Evolutionary conservation across 805 yeast species (phyloP).

Genomic region (Yamadazyma sp.): DNA sequence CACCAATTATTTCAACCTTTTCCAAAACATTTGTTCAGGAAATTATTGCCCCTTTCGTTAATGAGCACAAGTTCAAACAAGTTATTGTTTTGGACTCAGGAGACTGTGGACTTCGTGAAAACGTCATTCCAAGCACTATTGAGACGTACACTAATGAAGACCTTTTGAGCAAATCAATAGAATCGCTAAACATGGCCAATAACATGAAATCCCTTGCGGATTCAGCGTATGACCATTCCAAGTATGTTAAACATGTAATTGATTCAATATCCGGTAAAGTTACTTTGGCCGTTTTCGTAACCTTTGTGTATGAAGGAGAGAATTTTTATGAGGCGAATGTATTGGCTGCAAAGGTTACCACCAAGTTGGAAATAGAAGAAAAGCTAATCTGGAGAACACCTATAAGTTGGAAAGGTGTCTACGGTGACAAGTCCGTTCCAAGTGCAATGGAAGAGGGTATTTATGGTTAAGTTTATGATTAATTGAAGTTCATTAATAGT

Average conservation of each 20-base stretch:
- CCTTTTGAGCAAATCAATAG: constrained; percentile 30
- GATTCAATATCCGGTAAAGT: constrained; percentile 9
- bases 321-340: constrained; percentile 68
- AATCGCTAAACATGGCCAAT: constrained; percentile 24
- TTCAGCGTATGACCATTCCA: constrained; percentile 11
- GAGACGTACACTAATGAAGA: constrained; percentile 31
- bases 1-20: constrained; percentile 77
- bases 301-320: constrained; percentile 87
- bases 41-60: constrained; percentile 51
- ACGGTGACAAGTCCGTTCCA: constrained; percentile 72
- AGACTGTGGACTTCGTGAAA: constrained; percentile 55
- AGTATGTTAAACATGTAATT: constrained; percentile 13
- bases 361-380: constrained; percentile 15
- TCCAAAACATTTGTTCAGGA: constrained; percentile 50
- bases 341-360: constrained; percentile 42
- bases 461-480: constrained; percentile 43
- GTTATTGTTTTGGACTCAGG: constrained; percentile 69
- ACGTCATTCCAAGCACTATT: constrained; percentile 21
- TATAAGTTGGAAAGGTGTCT: constrained; percentile 79
- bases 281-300: constrained; percentile 44
- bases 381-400: constrained; percentile 51
- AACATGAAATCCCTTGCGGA: constrained; percentile 10
- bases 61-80: constrained; percentile 36
- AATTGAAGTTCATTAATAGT: background rate
- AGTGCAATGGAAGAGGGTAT: constrained; percentile 75